Percentiles rank a stretch among this genome's conserved stretches.
These are phyloP conservation scores for Gastrodia elata DNA, from an alignment of 106 monocot genomes.

Conservation along the genomic window DNA sequence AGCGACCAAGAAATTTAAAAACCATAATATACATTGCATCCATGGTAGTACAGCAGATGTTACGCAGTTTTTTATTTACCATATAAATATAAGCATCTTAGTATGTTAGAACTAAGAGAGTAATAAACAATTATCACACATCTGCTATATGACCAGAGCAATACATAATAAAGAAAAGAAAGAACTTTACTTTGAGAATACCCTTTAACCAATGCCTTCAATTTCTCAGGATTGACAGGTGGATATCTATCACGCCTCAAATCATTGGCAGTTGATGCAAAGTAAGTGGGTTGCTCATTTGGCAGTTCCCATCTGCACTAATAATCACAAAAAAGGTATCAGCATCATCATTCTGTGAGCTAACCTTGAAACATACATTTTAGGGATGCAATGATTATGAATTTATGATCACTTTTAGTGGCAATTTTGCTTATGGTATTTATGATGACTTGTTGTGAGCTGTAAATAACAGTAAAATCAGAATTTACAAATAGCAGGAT, in stretches of 20 bases:
- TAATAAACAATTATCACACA: background rate
- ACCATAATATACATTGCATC: background rate
- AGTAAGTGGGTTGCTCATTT: constrained; percentile 26
- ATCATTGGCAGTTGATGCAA: constrained; percentile 74
- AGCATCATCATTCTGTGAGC: background rate
- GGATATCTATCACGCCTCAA: constrained; percentile 43
- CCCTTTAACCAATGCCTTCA: constrained; percentile 50
- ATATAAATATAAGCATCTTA: background rate
- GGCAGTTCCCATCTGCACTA: constrained; percentile 66
- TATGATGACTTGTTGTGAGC: background rate
- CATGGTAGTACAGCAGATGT: background rate
- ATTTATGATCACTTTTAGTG: background rate
- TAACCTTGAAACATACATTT: background rate
- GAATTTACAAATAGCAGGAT: too few species aligned
- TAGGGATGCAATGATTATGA: background rate
- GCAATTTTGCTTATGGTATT: background rate
- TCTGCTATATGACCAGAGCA: background rate
- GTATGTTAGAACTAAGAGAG: background rate
- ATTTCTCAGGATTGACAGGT: constrained; percentile 41
- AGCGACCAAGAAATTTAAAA: background rate
- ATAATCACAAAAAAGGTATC: constrained; percentile 6
- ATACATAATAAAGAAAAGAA: background rate
- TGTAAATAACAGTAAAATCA: background rate
- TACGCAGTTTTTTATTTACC: background rate
- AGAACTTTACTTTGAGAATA: constrained; percentile 47